Conservation (phyloP, 2,329 filamentous ascomycete genomes). For the Rhynchosporium agropyri region DNA sequence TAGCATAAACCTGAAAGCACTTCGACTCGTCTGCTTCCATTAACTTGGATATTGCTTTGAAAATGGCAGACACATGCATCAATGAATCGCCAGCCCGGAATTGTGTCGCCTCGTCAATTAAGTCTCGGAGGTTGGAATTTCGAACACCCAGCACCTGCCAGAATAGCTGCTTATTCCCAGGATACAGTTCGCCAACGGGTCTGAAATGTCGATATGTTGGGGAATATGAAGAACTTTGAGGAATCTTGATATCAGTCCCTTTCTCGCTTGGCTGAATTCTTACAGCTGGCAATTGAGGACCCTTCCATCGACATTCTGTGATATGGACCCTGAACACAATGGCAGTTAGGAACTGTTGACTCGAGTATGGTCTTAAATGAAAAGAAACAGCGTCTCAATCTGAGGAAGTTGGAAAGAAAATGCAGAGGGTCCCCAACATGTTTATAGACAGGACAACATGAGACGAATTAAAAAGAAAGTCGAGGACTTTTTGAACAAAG, state of each 20-base stretch:
- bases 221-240: not conserved
- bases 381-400: no score
- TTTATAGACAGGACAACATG: no score
- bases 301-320: slow-evolving; percentile 18
- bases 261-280: not conserved
- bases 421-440: no score
- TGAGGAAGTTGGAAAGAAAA: no score
- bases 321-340: not conserved
- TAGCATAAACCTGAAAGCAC: not conserved
- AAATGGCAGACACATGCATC: slow-evolving; percentile 8
- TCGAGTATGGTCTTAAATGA: no score
- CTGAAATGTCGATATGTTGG: slow-evolving; percentile 1
- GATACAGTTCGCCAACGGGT: slow-evolving; percentile 12
- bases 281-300: not conserved
- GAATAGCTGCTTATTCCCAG: slow-evolving; percentile 17
- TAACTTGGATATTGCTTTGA: slow-evolving; percentile 14
- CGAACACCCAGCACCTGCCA: slow-evolving; percentile 13
- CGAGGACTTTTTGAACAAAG: no score
- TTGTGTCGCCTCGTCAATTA: slow-evolving; percentile 3
- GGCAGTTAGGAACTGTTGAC: no score
- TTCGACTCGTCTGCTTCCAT: slow-evolving; percentile 14
- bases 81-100: slow-evolving; percentile 14
- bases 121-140: slow-evolving; percentile 11
- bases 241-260: not conserved
- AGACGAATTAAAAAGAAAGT: no score